These are phyloP conservation scores for Penicillium bovifimosum DNA, from an alignment of 495 filamentous ascomycete species.

Conservation along the genomic window DNA sequence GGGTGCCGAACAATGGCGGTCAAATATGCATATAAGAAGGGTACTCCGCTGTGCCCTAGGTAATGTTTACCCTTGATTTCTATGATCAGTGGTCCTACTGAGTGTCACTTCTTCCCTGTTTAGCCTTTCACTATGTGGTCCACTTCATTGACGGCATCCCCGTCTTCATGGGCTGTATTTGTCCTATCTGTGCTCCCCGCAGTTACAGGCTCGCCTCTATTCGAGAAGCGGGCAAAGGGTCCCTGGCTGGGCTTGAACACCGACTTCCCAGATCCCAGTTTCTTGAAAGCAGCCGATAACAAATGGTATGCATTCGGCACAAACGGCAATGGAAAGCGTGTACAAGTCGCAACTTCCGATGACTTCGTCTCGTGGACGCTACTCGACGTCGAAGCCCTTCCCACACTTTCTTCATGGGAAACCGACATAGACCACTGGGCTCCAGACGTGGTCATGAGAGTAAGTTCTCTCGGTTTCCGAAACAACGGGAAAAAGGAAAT, in stretches of 20 bases:
- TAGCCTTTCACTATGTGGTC: constrained; percentile 5
- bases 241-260: constrained; percentile 26
- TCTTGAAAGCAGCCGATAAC: constrained; percentile 26
- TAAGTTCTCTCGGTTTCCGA: constrained; percentile 12
- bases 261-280: constrained; percentile 37
- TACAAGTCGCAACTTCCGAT: constrained; percentile 32
- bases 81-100: neutral
- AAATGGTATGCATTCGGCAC: constrained; percentile 41
- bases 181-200: constrained; percentile 9
- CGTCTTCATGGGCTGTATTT: constrained; percentile 7
- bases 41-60: neutral
- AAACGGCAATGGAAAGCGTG: constrained; percentile 28
- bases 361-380: constrained; percentile 34
- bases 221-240: constrained; percentile 19
- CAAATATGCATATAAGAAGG: constrained; percentile 1
- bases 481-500: neutral
- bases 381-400: constrained; percentile 35
- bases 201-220: constrained; percentile 10
- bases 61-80: neutral
- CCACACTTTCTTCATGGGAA: constrained; percentile 31
- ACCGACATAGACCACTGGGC: constrained; percentile 32
- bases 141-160: neutral
- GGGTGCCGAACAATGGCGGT: neutral
- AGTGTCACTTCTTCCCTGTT: neutral
- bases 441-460: constrained; percentile 36